Percentiles rank a stretch among this genome's conserved stretches.
These are phyloP conservation scores for Lotmaria passim DNA, from an alignment of 208 protist genomes.

Conservation along the genomic window DNA sequence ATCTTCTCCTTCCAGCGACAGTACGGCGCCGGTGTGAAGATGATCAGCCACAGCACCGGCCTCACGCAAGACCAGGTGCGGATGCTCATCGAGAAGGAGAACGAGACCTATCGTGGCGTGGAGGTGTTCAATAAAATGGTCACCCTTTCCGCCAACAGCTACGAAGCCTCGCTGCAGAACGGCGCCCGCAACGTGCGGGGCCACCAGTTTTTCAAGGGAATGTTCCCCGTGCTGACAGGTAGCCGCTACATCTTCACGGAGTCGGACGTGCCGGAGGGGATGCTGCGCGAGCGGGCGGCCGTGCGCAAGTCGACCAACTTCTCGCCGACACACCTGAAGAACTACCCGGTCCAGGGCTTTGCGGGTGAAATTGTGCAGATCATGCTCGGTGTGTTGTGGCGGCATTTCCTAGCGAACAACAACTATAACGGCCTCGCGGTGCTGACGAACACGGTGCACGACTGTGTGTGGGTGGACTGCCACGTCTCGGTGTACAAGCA, in stretches of 20 bases:
- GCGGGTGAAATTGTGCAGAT: constrained; percentile 94
- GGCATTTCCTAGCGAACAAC: constrained; percentile 80
- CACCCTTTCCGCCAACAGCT: constrained; percentile 87
- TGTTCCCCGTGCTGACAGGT: constrained; percentile 91
- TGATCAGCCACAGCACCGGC: constrained; percentile 92
- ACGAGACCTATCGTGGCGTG: constrained; percentile 85
- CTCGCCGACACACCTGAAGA: constrained; percentile 92
- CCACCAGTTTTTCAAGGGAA: constrained; percentile 92
- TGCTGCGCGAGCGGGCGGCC: constrained; percentile 57
- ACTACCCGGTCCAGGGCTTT: constrained; percentile 95
- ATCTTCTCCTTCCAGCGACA: constrained; percentile 95
- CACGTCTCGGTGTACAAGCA: constrained; percentile 81
- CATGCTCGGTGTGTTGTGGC: constrained; percentile 92
- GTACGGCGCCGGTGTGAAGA: constrained; percentile 92
- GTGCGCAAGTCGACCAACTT: constrained; percentile 91
- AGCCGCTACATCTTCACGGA: constrained; percentile 92
- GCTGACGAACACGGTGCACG: constrained; percentile 94
- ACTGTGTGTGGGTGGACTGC: constrained; percentile 94
- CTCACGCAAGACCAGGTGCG: constrained; percentile 91
- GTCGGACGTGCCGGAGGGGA: constrained; percentile 81
- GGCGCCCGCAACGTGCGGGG: constrained; percentile 84
- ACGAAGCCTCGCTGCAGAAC: constrained; percentile 88
- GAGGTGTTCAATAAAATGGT: constrained; percentile 93
- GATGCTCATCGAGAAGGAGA: constrained; percentile 92
- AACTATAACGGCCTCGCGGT: constrained; percentile 93